These are phyloP conservation scores for Oxyria digyna DNA, from an alignment of 148 eudicot genomes.

Conservation along the genomic window DNA sequence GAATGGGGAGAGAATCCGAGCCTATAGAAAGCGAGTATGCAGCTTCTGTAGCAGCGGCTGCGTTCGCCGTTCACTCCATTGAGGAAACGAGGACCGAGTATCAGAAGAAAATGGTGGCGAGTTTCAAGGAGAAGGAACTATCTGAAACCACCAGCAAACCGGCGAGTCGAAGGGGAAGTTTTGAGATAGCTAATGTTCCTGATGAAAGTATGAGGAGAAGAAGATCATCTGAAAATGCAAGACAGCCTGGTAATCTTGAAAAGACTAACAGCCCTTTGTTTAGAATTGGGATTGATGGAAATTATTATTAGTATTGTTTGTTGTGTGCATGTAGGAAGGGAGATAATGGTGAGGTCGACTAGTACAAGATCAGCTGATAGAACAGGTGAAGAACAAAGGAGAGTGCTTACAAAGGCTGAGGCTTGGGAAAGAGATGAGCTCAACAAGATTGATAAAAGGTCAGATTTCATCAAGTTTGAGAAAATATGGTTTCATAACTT, in stretches of 20 bases:
- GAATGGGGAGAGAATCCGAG: background rate
- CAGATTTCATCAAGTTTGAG: background rate
- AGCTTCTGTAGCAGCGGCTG: conserved; percentile 65
- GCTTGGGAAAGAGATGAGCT: conserved; percentile 63
- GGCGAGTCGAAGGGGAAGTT: conserved; percentile 18
- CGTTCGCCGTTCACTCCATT: conserved; percentile 47
- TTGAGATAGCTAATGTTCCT: conserved; percentile 6
- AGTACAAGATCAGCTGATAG: conserved; percentile 15
- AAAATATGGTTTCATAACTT: conserved; percentile 26
- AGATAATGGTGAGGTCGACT: conserved; percentile 1
- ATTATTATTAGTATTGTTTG: background rate
- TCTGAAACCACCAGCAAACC: conserved; percentile 2
- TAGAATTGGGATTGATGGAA: background rate
- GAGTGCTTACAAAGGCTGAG: conserved; percentile 32
- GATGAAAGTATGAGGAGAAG: conserved; percentile 12
- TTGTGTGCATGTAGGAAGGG: background rate
- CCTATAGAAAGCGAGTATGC: conserved; percentile 31
- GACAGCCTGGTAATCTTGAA: conserved; percentile 18
- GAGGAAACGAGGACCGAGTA: conserved; percentile 31
- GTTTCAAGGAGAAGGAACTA: conserved; percentile 9
- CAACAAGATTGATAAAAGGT: conserved; percentile 51
- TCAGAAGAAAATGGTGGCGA: conserved; percentile 25
- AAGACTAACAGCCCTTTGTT: background rate
- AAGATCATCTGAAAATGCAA: conserved; percentile 16
- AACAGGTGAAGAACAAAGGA: conserved; percentile 16